Evolutionary conservation across 345 rosid species (phyloP).

Genomic region (Excoecaria cochinchinensis): DNA sequence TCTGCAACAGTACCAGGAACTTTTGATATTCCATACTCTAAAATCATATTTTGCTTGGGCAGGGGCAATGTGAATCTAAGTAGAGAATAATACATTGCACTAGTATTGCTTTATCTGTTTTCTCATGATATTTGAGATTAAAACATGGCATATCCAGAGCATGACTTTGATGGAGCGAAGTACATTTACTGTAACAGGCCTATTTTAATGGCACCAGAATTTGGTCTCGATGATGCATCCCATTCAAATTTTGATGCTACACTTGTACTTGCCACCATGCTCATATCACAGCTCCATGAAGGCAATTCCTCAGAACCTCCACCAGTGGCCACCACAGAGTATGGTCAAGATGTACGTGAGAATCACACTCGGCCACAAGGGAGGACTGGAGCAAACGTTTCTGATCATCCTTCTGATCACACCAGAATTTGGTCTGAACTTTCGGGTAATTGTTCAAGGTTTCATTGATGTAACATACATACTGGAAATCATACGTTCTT

Average conservation of each 20-base stretch:
- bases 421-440: conserved; percentile 95
- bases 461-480: conserved; percentile 11
- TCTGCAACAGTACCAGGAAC: not conserved
- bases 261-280: conserved; percentile 90
- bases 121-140: not conserved
- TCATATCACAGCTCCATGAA: conserved; percentile 72
- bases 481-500: conserved; percentile 19
- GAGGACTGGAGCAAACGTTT: conserved; percentile 43
- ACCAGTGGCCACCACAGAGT: conserved; percentile 37
- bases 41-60: not conserved
- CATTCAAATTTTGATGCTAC: conserved; percentile 75
- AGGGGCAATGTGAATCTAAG: not conserved
- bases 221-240: conserved; percentile 70
- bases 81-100: not conserved
- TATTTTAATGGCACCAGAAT: conserved; percentile 83
- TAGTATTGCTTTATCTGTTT: not conserved
- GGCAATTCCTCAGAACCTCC: conserved; percentile 52
- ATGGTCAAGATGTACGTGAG: conserved; percentile 37
- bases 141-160: not conserved
- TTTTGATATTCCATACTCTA: not conserved
- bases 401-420: conserved; percentile 74
- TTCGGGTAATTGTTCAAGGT: conserved; percentile 48
- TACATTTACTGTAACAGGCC: conserved; percentile 54
- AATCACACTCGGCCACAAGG: conserved; percentile 49
- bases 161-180: conserved; percentile 2